These are phyloP conservation scores for Phialophora tarda DNA, from an alignment of 2,329 filamentous ascomycete species.

Conservation along the genomic window DNA sequence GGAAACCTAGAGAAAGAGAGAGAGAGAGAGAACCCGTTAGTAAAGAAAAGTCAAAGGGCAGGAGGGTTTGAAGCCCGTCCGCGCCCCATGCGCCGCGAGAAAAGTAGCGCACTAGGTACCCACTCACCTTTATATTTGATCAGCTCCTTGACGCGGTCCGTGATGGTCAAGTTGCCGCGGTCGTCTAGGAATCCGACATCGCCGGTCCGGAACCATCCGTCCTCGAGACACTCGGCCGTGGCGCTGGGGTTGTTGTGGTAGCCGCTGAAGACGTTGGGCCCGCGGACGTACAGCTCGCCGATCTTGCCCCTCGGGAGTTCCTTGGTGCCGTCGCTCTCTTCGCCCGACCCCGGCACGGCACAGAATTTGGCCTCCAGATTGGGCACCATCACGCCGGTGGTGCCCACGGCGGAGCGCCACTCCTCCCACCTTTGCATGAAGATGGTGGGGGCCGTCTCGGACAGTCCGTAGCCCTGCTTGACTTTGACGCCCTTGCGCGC, in stretches of 20 bases:
- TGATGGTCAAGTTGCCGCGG: conserved; percentile 83
- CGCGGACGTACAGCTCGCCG: conserved; percentile 72
- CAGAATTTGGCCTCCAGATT: conserved; percentile 85
- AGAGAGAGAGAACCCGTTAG: background rate
- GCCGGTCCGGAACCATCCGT: conserved; percentile 89
- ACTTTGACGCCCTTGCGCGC: conserved; percentile 75
- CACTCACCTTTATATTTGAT: conserved; percentile 56
- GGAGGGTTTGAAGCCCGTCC: background rate
- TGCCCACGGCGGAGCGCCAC: conserved; percentile 77
- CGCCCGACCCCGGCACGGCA: conserved; percentile 58
- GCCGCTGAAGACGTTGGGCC: conserved; percentile 68
- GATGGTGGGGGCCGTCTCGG: conserved; percentile 81
- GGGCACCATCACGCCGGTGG: conserved; percentile 76
- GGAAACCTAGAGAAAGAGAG: conserved; percentile 42
- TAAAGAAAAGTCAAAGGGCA: background rate
- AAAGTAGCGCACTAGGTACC: background rate
- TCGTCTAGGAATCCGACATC: conserved; percentile 79
- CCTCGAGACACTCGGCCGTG: conserved; percentile 66
- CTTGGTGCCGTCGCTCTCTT: conserved; percentile 45
- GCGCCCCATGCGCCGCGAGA: background rate
- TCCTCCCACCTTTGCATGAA: conserved; percentile 75
- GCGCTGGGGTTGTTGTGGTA: conserved; percentile 65
- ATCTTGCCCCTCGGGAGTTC: conserved; percentile 68
- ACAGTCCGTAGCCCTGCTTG: conserved; percentile 92
- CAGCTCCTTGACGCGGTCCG: conserved; percentile 74